These are phyloP conservation scores for Cryptococcus sp. DNA, from an alignment of 1,284 basidiomycete species.

Conservation along the genomic window DNA sequence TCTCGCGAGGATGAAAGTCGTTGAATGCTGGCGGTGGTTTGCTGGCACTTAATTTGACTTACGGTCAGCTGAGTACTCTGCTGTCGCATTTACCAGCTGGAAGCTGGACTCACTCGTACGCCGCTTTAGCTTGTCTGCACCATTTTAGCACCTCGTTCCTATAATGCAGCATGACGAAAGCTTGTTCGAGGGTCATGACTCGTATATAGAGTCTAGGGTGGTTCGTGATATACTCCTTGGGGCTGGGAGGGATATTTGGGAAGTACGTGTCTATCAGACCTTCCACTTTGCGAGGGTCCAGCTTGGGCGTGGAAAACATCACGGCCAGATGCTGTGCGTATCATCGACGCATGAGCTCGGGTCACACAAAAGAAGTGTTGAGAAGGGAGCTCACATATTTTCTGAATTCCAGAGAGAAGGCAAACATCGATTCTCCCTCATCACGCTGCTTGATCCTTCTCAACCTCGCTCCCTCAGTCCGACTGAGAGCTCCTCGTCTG, in stretches of 20 bases:
- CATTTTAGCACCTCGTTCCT: slow-evolving; percentile 12
- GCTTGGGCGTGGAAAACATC: slow-evolving; percentile 10
- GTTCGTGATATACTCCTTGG: neutral
- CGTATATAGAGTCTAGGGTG: slow-evolving; percentile 23
- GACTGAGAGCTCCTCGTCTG: slow-evolving; percentile 14
- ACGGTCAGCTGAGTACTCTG: neutral
- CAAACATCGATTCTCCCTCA: slow-evolving; percentile 20
- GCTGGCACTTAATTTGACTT: neutral
- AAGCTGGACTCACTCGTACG: too few species aligned
- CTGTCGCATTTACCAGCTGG: neutral
- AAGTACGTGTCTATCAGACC: slow-evolving; percentile 30
- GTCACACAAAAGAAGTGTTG: neutral
- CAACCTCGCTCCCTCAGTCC: slow-evolving; percentile 12
- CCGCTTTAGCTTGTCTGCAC: slow-evolving; percentile 5
- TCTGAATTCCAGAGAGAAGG: slow-evolving; percentile 21
- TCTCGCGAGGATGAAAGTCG: slow-evolving; percentile 4
- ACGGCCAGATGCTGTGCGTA: slow-evolving; percentile 17
- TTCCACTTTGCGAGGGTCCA: slow-evolving; percentile 6
- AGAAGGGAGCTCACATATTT: slow-evolving; percentile 19
- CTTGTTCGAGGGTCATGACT: slow-evolving; percentile 14
- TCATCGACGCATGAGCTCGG: too few species aligned
- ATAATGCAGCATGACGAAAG: slow-evolving; percentile 5
- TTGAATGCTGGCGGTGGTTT: neutral
- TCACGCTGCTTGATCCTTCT: slow-evolving; percentile 6
- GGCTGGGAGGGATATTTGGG: slow-evolving; percentile 8